Base-by-base conservation (phyloP, 2,329 filamentous ascomycete species). In the Cyanodermella asteris region DNA sequence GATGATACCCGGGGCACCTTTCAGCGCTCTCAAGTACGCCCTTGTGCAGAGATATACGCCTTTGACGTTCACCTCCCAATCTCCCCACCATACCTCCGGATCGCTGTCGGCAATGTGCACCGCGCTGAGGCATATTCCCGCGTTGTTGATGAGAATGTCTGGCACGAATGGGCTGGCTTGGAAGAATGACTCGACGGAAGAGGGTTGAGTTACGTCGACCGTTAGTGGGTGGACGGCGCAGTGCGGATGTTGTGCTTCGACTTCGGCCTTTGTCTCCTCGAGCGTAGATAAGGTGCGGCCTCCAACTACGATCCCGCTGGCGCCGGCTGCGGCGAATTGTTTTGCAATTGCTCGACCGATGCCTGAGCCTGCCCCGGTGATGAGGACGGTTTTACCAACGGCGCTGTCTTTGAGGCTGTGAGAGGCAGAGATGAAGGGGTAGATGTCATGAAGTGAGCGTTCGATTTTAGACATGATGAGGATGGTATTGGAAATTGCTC, bases 311-410 rank as follows among this genome's bases (percentile, higher is more conserved):
- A 19, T 10, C 8, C 8, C 10, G 18, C 10, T 10, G 18, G 18
- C 18, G 10, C 18, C 18, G 0, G 46, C 48, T 26, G 59, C 45
- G 25, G 62, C 44, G 29, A 56, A 53, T 23, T 56, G 18, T 10
- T 8, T 37, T 0, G 56, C 47, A 11, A 64, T 42, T 2, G 51
- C 56, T 28, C 49, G 49, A 25, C 60, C 58, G 13, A 65, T 59
- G 17, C 60, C 61, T 11, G 58, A 57, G 1, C 44, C 57, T 11
- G 59, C 61, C 5, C 59, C 56, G 0, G 56, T 61, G 25, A 60
- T 38, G 24, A 63, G 43, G 6, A 56, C 58, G 32, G 50, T 56
- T 0, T 50, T 47, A 19, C 18, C 10, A 8, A 8, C 10, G 8
- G 18, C 18, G 18, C 18, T 19, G 10, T 19, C 18, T 19, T 19